Base-by-base conservation (phyloP, 108 stramenopile genomes). In the Pseudonitzschia multistriata region DNA sequence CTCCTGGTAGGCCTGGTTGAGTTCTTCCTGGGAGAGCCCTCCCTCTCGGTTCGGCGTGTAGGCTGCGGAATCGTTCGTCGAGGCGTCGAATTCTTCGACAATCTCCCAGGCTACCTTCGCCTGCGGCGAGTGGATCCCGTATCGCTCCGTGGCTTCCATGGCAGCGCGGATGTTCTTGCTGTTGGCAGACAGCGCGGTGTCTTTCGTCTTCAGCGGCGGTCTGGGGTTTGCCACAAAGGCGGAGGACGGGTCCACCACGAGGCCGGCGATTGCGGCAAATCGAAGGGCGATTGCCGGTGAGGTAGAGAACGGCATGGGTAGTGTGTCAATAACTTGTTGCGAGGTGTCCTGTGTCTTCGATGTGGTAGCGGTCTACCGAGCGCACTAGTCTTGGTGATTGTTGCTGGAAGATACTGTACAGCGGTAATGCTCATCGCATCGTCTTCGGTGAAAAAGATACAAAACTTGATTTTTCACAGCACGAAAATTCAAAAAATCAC, bases 91-190 rank as follows among this genome's bases (percentile, higher is more conserved):
- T 72, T 91, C 90, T 71, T 91, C 90, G 5, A 91, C 88, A 21
- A 70, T 71, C 24, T 91, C 90, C 90, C 90, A 91, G 4, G 84
- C 84, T 15, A 88, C 53, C 35, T 68, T 55, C 4, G 90, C 90
- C 73, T 91, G 84, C 14, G 59, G 48, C 2, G 83, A 86, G 5
- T 77, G 67, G 0, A 83, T 63, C 42, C 90, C 87, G 62, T 71
- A 84, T 49, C 64, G 72, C 62, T 87, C 87, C 47, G 80, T 78
- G 19, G 83, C 83, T 22, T 60, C 85, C 62, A 88, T 72, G 52
- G 90, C 90, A 21, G 77, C 86, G 56, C 83, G 55, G 62, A 91
- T 81, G 34, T 64, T 64, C 40, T 64, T 64, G 17, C 33, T 35
- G 40, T 64, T 64, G 27, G 42, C 62, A 64, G 25, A 64, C 8